Evolutionary conservation across 2,329 filamentous ascomycete species (phyloP).

Genomic region (Monilinia fructigena): DNA sequence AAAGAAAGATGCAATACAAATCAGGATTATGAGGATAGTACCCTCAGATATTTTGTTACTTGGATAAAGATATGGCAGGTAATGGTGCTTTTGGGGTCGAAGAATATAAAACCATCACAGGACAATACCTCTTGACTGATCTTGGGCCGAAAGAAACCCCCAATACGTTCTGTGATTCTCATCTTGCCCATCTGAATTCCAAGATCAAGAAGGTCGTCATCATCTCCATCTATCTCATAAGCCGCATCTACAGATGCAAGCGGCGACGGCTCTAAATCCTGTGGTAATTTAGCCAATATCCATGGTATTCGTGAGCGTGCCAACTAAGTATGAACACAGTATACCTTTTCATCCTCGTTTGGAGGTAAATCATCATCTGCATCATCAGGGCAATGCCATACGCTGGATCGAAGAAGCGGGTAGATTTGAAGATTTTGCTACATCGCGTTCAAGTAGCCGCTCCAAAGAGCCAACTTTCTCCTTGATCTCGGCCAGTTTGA

Average conservation of each 20-base stretch:
- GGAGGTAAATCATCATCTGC: slow-evolving; percentile 46
- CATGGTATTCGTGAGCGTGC: background rate
- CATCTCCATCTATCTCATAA: slow-evolving; percentile 64
- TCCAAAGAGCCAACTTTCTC: slow-evolving; percentile 74
- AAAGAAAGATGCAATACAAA: background rate
- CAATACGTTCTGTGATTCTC: slow-evolving; percentile 71
- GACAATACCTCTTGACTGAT: slow-evolving; percentile 64
- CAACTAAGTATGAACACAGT: background rate
- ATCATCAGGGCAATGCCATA: slow-evolving; percentile 46
- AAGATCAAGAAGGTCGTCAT: slow-evolving; percentile 68
- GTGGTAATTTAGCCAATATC: background rate
- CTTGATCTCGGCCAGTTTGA: slow-evolving; percentile 73
- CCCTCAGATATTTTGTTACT: slow-evolving; percentile 26
- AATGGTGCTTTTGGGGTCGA: background rate
- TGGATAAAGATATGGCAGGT: background rate
- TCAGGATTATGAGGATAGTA: slow-evolving; percentile 20
- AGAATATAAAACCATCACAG: slow-evolving; percentile 38
- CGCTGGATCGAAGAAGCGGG: slow-evolving; percentile 24
- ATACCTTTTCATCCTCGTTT: slow-evolving; percentile 55
- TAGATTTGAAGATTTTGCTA: slow-evolving; percentile 49
- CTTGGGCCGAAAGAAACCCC: slow-evolving; percentile 68
- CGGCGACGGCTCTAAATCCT: slow-evolving; percentile 60
- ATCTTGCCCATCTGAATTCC: slow-evolving; percentile 70
- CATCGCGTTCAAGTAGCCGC: slow-evolving; percentile 66
- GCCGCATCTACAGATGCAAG: slow-evolving; percentile 64